phyloP scores from a whole-genome alignment of 495 filamentous ascomycete species.

The Hypoxylon lenormandii region DNA sequence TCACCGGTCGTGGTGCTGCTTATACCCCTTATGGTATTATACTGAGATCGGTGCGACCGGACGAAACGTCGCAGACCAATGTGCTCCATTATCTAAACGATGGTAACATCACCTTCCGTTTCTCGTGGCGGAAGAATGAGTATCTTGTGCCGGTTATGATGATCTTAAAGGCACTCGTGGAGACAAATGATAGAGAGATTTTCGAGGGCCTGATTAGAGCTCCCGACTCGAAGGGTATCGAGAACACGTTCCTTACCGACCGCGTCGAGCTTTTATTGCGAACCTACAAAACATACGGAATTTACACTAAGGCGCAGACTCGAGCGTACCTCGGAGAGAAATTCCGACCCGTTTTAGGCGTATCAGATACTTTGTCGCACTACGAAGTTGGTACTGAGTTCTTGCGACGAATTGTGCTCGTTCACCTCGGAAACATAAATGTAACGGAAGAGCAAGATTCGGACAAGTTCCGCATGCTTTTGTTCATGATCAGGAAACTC shows the following conservation, averaged over 20 bases:
- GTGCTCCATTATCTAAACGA: slow-evolving; percentile 94
- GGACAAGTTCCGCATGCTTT: slow-evolving; percentile 92
- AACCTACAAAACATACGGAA: slow-evolving; percentile 88
- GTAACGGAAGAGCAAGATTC: slow-evolving; percentile 82
- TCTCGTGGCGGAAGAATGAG: slow-evolving; percentile 98
- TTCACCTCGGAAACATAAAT: slow-evolving; percentile 84
- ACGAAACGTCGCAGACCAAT: slow-evolving; percentile 97
- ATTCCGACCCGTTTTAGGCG: slow-evolving; percentile 85
- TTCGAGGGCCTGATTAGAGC: slow-evolving; percentile 87
- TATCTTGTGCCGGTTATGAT: slow-evolving; percentile 94
- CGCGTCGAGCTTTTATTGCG: slow-evolving; percentile 90
- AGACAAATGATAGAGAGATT: slow-evolving; percentile 96
- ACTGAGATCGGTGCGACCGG: slow-evolving; percentile 88
- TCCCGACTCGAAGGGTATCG: slow-evolving; percentile 75
- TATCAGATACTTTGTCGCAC: slow-evolving; percentile 81
- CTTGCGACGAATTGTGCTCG: slow-evolving; percentile 85
- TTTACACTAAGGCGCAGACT: slow-evolving; percentile 81
- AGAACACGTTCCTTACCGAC: slow-evolving; percentile 93
- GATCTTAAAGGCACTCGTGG: slow-evolving; percentile 92
- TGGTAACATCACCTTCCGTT: slow-evolving; percentile 94
- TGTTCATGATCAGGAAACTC: slow-evolving; percentile 96
- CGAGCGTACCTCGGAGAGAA: slow-evolving; percentile 86
- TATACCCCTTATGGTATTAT: slow-evolving; percentile 92
- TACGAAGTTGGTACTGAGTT: slow-evolving; percentile 91
- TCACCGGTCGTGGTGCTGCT: slow-evolving; percentile 80